These are phyloP conservation scores for Trametes elegans DNA, from an alignment of 768 basidiomycete genomes.

Conservation along the genomic window DNA sequence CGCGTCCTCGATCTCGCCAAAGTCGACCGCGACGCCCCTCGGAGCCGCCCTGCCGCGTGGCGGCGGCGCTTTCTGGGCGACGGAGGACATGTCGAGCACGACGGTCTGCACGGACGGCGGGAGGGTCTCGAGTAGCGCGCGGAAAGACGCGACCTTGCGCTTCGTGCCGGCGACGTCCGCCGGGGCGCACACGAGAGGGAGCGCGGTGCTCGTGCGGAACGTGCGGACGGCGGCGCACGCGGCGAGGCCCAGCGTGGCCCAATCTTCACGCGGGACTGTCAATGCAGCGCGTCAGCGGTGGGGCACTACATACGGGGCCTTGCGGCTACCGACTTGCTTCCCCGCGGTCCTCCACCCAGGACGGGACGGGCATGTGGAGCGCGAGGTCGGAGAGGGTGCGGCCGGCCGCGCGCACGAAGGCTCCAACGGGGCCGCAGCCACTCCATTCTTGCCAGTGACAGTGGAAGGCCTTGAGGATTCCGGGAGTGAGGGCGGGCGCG, in stretches of 20 bases:
- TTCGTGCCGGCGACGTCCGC: background rate
- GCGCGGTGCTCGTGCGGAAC: background rate
- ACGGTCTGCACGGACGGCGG: background rate
- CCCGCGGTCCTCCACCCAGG: conserved; percentile 5
- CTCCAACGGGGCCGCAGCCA: background rate
- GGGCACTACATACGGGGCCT: too few species aligned
- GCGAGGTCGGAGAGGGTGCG: background rate
- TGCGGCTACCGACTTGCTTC: conserved; percentile 6
- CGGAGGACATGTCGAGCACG: background rate
- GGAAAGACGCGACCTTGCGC: background rate
- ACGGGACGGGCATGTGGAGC: conserved; percentile 1
- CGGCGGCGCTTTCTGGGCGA: background rate
- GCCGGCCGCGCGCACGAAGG: background rate
- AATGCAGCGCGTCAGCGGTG: background rate
- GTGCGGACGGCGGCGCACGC: conserved; percentile 3
- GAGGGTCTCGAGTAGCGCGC: background rate
- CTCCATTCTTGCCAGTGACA: conserved; percentile 4
- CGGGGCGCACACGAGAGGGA: background rate
- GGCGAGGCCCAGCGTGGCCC: background rate
- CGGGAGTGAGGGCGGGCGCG: background rate
- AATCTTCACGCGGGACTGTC: background rate
- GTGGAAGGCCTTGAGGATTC: background rate
- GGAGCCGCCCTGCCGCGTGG: background rate
- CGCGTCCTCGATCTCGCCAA: conserved; percentile 1
- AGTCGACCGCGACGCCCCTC: background rate